Evolutionary conservation across 345 rosid genomes (phyloP).

Genomic region (Schrenkiella parvula): DNA sequence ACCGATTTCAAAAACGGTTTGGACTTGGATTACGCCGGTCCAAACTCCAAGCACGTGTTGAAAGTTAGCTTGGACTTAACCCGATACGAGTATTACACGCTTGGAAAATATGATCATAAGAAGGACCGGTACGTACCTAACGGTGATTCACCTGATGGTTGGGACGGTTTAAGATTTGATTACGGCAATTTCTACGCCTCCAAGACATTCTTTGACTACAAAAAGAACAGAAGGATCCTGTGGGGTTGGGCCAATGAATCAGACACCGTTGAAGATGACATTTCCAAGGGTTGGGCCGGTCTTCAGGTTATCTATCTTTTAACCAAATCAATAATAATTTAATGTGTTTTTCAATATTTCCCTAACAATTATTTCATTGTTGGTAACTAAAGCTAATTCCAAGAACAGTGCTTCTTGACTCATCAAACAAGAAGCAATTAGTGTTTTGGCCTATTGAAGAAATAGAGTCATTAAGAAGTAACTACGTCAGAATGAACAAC

Average conservation of each 20-base stretch:
- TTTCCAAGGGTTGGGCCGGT: slow-evolving; percentile 75
- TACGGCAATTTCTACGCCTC: slow-evolving; percentile 91
- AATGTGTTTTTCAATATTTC: not conserved
- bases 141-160: slow-evolving; percentile 49
- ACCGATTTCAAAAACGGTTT: slow-evolving; percentile 40
- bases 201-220: slow-evolving; percentile 63
- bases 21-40: slow-evolving; percentile 37
- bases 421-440: slow-evolving; percentile 52
- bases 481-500: slow-evolving; percentile 32
- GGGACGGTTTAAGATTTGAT: slow-evolving; percentile 71
- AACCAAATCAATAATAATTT: not conserved
- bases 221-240: slow-evolving; percentile 48
- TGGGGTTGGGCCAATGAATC: slow-evolving; percentile 95
- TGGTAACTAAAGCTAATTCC: slow-evolving; percentile 43
- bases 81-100: slow-evolving; percentile 68
- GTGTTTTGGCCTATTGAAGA: slow-evolving; percentile 77
- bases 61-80: slow-evolving; percentile 77
- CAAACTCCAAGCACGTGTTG: slow-evolving; percentile 45
- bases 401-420: slow-evolving; percentile 61
- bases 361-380: not conserved
- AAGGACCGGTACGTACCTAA: slow-evolving; percentile 60
- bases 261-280: slow-evolving; percentile 38
- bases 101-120: slow-evolving; percentile 45
- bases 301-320: slow-evolving; percentile 49
- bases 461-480: slow-evolving; percentile 43